phyloP scores from a whole-genome alignment of 305 asterid species.

The Coffea humblotiana region DNA sequence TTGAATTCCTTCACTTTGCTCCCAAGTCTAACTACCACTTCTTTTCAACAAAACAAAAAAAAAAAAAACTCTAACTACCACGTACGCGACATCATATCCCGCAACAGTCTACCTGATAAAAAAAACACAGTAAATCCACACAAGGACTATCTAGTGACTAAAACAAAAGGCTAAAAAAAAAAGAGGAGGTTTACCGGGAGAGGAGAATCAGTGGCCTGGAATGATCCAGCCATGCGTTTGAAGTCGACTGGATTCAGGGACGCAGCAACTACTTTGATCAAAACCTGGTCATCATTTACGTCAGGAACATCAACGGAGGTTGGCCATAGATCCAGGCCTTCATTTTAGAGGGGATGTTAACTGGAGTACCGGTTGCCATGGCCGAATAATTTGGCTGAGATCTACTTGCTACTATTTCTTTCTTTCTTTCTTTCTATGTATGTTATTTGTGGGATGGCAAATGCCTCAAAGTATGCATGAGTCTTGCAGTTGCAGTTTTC shows the following conservation, averaged over 20 bases:
- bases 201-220: constrained; percentile 73
- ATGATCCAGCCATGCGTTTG: constrained; percentile 64
- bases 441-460: background rate
- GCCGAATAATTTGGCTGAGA: too few relatives aligned
- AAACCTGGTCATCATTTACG: constrained; percentile 59
- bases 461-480: background rate
- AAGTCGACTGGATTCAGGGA: constrained; percentile 82
- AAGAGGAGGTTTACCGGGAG: constrained; percentile 54
- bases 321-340: too few relatives aligned
- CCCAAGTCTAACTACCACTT: constrained; percentile 30
- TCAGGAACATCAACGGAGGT: too few relatives aligned
- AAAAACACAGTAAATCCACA: background rate
- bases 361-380: constrained; percentile 30
- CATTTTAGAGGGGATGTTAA: too few relatives aligned
- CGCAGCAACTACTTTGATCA: constrained; percentile 83
- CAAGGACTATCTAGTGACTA: background rate
- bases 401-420: too few relatives aligned
- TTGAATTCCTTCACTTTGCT: constrained; percentile 61
- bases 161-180: background rate
- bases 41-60: too few relatives aligned
- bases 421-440: background rate
- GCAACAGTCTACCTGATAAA: constrained; percentile 58
- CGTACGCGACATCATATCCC: constrained; percentile 87
- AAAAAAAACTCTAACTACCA: constrained; percentile 48
- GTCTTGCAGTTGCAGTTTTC: background rate